Evolutionary conservation across 345 rosid genomes (phyloP), one percentile per base, ranked within the genome.

Genomic region (Lepidium africanum): DNA sequence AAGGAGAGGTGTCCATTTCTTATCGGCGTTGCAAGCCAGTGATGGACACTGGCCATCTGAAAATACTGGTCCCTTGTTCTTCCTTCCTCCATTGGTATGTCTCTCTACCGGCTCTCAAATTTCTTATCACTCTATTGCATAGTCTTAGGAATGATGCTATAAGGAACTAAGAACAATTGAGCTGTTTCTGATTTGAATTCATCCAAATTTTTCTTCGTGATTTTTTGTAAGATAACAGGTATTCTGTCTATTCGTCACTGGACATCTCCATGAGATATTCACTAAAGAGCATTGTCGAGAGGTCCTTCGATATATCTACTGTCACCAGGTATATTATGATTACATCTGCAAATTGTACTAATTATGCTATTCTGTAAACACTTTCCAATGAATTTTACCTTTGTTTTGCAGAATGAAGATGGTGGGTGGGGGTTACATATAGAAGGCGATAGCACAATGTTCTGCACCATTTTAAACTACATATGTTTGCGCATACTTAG

Each of bases 11-110:
- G 87, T 73, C 41, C 17, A 64, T 67, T 80, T 85, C 77, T 81
- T 82, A 76, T 81, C 90, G 11, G 81, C 79, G 10, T 81, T 85
- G 69, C 90, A 85, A 52, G 81, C 87, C 11, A 73, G 74, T 35
- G 86, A 85, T 41, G 90, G 90, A 9, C 87, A 85, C 63, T 85
- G 90, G 89, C 87, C 87, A 2, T 86, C 87, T 16, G 87, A 85
- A 72, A 83, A 81, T 49, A 81, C 86, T 25, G 90, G 90, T 23
- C 84, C 84, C 0, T 72, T 84, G 67, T 85, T 85, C 77, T 83
- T 81, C 65, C 80, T 85, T 69, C 90, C 90, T 53, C 90, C 90
- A 5, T 27, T 79, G 67, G 85, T 82, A 36, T 62, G 72, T 42
- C 47, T 62, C 47, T 62, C 72, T 63, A 16, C 73, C 59, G 79